Evolutionary conservation across 169 alveolate species (phyloP).

Genomic region (Plasmodium sp.): DNA sequence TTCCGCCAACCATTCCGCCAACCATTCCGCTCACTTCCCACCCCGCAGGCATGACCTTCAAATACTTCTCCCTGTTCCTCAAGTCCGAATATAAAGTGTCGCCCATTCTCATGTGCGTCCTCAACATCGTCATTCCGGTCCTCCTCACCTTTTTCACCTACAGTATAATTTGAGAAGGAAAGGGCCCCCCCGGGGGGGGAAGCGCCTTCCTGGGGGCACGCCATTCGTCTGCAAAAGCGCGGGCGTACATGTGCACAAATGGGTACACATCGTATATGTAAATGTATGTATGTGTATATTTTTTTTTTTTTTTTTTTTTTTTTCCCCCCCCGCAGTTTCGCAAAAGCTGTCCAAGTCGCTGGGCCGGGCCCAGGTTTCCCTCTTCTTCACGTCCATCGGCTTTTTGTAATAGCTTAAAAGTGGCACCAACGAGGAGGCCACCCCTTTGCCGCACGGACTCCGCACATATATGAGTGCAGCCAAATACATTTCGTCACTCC

Average conservation of each 20-base stretch:
- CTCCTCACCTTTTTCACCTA: conserved; percentile 49
- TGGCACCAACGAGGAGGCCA: not conserved
- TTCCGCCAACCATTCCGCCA: not conserved
- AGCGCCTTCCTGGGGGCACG: not conserved
- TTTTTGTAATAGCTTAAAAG: conserved; percentile 34
- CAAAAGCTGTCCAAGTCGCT: conserved; percentile 60
- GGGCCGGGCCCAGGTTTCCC: conserved; percentile 72
- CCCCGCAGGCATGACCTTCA: conserved; percentile 60
- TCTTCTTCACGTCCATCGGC: conserved; percentile 62
- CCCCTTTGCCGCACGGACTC: not conserved
- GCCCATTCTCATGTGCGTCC: conserved; percentile 53
- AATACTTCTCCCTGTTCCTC: conserved; percentile 48
- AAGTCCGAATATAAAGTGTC: conserved; percentile 64
- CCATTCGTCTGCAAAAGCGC: not conserved
- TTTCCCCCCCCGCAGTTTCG: conserved; percentile 16
- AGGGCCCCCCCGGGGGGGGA: not conserved
- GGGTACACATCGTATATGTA: not conserved
- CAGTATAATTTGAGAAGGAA: conserved; percentile 2
- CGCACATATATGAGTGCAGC: not conserved
- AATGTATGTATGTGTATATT: not conserved
- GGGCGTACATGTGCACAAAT: not conserved
- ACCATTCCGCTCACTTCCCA: not conserved
- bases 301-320: not conserved
- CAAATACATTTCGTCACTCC: not conserved
- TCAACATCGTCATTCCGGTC: conserved; percentile 51